These are phyloP conservation scores for Kluyveromyces aestuarii DNA, from an alignment of 805 yeast genomes.

Conservation along the genomic window DNA sequence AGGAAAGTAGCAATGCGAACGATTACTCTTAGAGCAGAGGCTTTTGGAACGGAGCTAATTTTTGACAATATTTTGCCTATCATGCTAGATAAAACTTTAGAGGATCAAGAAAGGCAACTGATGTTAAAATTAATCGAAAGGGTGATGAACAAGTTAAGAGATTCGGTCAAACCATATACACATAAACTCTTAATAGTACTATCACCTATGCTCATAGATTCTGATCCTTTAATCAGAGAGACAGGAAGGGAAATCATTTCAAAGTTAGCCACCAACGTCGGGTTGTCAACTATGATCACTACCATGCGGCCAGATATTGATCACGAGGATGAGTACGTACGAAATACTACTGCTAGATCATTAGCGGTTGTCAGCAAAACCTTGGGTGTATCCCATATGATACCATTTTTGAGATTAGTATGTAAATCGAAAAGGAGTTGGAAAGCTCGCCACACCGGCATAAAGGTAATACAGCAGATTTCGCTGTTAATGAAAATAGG, in stretches of 20 bases:
- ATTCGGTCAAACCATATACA: conserved; percentile 59
- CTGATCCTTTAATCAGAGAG: conserved; percentile 59
- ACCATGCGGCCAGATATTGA: conserved; percentile 76
- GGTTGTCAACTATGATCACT: conserved; percentile 70
- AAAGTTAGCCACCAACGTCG: conserved; percentile 70
- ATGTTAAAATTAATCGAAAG: conserved; percentile 70
- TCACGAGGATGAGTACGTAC: conserved; percentile 68
- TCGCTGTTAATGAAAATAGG: conserved; percentile 62
- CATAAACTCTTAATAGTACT: conserved; percentile 63
- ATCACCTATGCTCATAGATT: conserved; percentile 73
- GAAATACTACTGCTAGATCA: conserved; percentile 68
- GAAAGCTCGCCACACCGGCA: conserved; percentile 80
- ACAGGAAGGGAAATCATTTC: conserved; percentile 77
- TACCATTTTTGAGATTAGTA: conserved; percentile 80
- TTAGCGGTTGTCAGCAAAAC: conserved; percentile 80
- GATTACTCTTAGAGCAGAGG: conserved; percentile 52
- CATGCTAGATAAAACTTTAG: conserved; percentile 59
- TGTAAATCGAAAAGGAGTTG: conserved; percentile 67
- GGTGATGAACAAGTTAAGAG: conserved; percentile 56
- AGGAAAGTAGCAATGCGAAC: conserved; percentile 64
- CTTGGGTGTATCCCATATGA: conserved; percentile 56
- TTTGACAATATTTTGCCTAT: conserved; percentile 71
- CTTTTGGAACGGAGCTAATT: conserved; percentile 60
- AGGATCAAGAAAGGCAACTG: conserved; percentile 76
- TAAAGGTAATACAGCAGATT: conserved; percentile 65